These are phyloP conservation scores for Lagerstroemia speciosa DNA, from an alignment of 345 rosid genomes.

Conservation along the genomic window DNA sequence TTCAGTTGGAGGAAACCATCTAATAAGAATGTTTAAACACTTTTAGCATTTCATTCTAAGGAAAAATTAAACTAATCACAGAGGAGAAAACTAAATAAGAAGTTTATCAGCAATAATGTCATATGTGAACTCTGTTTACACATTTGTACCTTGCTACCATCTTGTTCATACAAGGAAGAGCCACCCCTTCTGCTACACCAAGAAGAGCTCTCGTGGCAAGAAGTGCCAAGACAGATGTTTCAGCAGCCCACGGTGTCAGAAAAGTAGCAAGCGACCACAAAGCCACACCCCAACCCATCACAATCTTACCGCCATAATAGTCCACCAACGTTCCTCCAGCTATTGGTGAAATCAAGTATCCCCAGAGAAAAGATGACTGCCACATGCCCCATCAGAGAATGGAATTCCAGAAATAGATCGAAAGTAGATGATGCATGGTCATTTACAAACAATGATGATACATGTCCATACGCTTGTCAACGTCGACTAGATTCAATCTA, in stretches of 20 bases:
- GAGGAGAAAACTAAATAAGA: background rate
- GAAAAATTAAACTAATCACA: conserved; percentile 3
- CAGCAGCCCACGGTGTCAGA: conserved; percentile 97
- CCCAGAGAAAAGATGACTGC: conserved; percentile 96
- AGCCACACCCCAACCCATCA: conserved; percentile 93
- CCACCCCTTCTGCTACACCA: conserved; percentile 96
- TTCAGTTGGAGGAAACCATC: conserved; percentile 96
- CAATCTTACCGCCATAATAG: conserved; percentile 80
- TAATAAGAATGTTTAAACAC: conserved; percentile 29
- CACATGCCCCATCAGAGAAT: conserved; percentile 14
- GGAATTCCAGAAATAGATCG: background rate
- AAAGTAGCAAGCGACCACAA: conserved; percentile 91
- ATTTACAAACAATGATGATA: background rate
- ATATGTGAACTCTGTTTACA: conserved; percentile 11
- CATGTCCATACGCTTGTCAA: background rate
- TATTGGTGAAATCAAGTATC: conserved; percentile 86
- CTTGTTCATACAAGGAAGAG: conserved; percentile 98
- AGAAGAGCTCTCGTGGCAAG: conserved; percentile 68
- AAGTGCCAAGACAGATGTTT: conserved; percentile 57
- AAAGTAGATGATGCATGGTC: background rate
- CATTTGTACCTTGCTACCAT: conserved; percentile 75
- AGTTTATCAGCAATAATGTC: conserved; percentile 10
- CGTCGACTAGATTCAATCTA: background rate
- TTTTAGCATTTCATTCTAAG: conserved; percentile 22
- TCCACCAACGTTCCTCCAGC: conserved; percentile 91